Percentiles rank a stretch among this genome's conserved stretches.
These are phyloP conservation scores for Sarcodon sp. DNA, from an alignment of 768 basidiomycete species.

Conservation along the genomic window DNA sequence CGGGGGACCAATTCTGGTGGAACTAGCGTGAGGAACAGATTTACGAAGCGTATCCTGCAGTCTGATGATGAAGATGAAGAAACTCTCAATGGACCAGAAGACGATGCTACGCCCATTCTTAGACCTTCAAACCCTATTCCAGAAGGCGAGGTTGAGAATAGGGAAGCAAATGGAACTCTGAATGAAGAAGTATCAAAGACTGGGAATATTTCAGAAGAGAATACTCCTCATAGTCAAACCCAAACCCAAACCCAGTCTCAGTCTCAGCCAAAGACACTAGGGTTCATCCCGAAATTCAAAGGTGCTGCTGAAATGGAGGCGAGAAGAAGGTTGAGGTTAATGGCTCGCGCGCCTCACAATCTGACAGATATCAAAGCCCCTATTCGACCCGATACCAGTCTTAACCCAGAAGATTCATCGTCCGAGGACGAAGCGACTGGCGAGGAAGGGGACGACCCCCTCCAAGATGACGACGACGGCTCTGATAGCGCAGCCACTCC, in stretches of 20 bases:
- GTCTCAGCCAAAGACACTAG: conserved; percentile 13
- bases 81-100: not conserved
- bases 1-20: conserved; percentile 25
- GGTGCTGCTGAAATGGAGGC: conserved; percentile 83
- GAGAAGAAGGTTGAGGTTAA: conserved; percentile 51
- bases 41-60: not conserved
- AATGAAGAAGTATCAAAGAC: not conserved
- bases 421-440: conserved; percentile 37
- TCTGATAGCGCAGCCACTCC: not conserved
- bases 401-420: conserved; percentile 36
- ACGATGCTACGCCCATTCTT: not conserved
- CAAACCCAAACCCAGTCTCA: not conserved
- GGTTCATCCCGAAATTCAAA: conserved; percentile 69
- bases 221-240: not conserved
- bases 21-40: not conserved
- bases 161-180: not conserved
- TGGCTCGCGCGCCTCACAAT: conserved; percentile 36
- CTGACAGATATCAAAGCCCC: conserved; percentile 17
- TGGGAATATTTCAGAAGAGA: not conserved
- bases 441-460: conserved; percentile 32
- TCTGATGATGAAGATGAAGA: not conserved
- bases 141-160: not conserved
- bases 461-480: conserved; percentile 11
- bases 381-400: conserved; percentile 16
- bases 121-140: not conserved